Conservation (phyloP, 1,284 basidiomycete species). For the Schizophyllum commune region DNA sequence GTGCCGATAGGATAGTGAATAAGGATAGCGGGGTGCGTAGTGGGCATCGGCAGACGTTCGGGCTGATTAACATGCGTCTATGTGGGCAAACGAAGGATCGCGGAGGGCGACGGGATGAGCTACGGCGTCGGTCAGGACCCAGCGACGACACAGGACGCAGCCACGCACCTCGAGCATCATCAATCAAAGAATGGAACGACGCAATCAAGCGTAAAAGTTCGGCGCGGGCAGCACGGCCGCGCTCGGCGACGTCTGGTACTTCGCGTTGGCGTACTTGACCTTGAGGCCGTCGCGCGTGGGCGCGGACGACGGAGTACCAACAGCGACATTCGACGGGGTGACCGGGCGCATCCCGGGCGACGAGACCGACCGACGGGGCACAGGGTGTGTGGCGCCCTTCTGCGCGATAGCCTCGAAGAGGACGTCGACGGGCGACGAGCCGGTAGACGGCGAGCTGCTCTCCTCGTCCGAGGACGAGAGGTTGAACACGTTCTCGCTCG, state of each 20-base stretch:
- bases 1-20: background rate
- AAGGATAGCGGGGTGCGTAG: background rate
- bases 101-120: background rate
- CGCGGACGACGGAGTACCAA: background rate
- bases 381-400: background rate
- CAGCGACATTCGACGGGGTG: background rate
- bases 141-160: background rate
- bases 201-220: background rate
- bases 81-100: background rate
- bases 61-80: background rate
- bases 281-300: background rate
- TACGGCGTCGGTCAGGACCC: background rate
- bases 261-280: background rate
- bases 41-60: background rate
- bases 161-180: background rate
- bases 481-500: background rate
- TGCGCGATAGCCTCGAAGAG: constrained; percentile 1
- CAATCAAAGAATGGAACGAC: background rate
- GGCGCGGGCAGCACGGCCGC: background rate
- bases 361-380: background rate
- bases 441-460: background rate
- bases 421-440: background rate
- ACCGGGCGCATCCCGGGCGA: background rate
- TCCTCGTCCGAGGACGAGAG: background rate
- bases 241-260: background rate